Evolutionary conservation across 2,329 filamentous ascomycete species (phyloP).

Genomic region (Sarocladium brachiariae): DNA sequence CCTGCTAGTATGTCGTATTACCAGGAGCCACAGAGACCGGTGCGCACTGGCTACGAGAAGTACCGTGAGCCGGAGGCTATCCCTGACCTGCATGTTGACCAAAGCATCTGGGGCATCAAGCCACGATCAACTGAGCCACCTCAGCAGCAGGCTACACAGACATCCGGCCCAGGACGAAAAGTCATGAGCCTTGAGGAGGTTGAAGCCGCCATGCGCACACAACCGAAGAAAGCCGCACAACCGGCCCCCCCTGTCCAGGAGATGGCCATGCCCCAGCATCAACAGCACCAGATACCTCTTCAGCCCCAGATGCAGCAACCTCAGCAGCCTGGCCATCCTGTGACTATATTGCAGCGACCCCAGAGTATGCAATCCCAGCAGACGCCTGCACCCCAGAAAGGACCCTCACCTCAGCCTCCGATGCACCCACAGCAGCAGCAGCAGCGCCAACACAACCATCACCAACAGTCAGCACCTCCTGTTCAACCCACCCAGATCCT

Average conservation of each 20-base stretch:
- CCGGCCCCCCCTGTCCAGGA: slow-evolving; percentile 18
- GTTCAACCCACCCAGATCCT: slow-evolving; percentile 66
- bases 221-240: slow-evolving; percentile 46
- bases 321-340: slow-evolving; percentile 35
- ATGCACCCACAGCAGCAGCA: slow-evolving; percentile 29
- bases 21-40: slow-evolving; percentile 48
- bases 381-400: slow-evolving; percentile 18
- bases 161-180: slow-evolving; percentile 48
- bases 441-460: slow-evolving; percentile 19
- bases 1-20: slow-evolving; percentile 21
- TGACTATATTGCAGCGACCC: slow-evolving; percentile 50
- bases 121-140: slow-evolving; percentile 38
- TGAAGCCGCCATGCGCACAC: slow-evolving; percentile 80
- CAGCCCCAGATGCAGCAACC: slow-evolving; percentile 34
- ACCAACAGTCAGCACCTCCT: slow-evolving; percentile 23
- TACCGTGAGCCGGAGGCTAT: slow-evolving; percentile 80
- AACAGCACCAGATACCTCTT: slow-evolving; percentile 13
- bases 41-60: slow-evolving; percentile 81
- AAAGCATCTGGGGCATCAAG: slow-evolving; percentile 82
- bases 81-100: slow-evolving; percentile 85
- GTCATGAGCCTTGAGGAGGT: slow-evolving; percentile 97
- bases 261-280: slow-evolving; percentile 12
- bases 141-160: slow-evolving; percentile 20
- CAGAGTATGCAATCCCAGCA: slow-evolving; percentile 35
- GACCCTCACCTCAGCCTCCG: slow-evolving; percentile 14